phyloP scores from a whole-genome alignment of 495 filamentous ascomycete genomes.

The Stereocaulon alpinum region DNA sequence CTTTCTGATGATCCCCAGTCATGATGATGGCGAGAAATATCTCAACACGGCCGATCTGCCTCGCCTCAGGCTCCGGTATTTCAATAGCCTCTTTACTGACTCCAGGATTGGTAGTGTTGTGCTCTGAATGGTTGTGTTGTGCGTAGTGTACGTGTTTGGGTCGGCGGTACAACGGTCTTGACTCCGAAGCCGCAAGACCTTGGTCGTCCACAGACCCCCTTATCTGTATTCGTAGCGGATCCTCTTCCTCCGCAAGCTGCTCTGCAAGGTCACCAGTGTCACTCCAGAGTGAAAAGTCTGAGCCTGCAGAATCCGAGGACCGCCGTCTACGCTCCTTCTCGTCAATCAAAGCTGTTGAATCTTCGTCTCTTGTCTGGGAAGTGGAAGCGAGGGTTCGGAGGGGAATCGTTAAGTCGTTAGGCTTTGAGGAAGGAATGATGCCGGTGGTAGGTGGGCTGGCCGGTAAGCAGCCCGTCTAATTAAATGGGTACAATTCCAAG shows the following conservation, averaged over 20 bases:
- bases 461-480: constrained; percentile 31
- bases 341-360: constrained; percentile 32
- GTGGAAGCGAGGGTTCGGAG: constrained; percentile 43
- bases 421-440: constrained; percentile 50
- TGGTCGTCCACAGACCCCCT: constrained; percentile 52
- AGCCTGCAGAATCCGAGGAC: constrained; percentile 50
- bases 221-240: constrained; percentile 59
- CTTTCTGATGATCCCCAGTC: constrained; percentile 57
- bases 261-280: constrained; percentile 90
- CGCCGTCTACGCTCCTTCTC: constrained; percentile 42
- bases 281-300: constrained; percentile 74
- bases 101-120: constrained; percentile 40
- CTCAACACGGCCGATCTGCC: constrained; percentile 52
- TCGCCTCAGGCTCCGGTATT: constrained; percentile 60
- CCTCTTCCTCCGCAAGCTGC: constrained; percentile 72
- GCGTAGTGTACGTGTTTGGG: constrained; percentile 45
- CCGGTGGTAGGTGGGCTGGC: constrained; percentile 40
- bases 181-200: constrained; percentile 35
- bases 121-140: constrained; percentile 23
- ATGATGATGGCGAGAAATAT: constrained; percentile 71
- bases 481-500: constrained; percentile 10
- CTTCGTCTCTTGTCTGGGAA: constrained; percentile 28
- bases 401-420: constrained; percentile 42
- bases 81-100: constrained; percentile 71
- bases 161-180: constrained; percentile 25